Evolutionary conservation across 2,329 filamentous ascomycete species (phyloP).

Genomic region (Dothiorella sarmentorum): DNA sequence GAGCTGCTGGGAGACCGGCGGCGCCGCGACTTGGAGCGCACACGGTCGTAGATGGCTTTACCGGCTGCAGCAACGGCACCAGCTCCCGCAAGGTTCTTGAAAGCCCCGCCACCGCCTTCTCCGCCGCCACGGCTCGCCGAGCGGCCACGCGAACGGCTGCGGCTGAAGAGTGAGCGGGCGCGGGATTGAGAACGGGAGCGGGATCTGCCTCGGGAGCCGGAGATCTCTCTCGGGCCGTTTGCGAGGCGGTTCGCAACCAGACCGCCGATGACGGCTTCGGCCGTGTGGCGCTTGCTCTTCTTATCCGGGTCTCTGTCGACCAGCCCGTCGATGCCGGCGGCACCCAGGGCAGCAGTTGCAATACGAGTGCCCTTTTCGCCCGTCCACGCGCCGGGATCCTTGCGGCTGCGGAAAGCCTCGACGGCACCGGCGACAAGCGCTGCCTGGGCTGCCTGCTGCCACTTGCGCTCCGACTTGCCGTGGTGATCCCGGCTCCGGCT

Average conservation of each 20-base stretch:
- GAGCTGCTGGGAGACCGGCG: slow-evolving; percentile 44
- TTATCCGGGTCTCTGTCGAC: slow-evolving; percentile 66
- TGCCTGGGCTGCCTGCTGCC: slow-evolving; percentile 80
- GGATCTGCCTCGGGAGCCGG: slow-evolving; percentile 52
- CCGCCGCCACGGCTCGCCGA: slow-evolving; percentile 49
- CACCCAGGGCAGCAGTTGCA: slow-evolving; percentile 79
- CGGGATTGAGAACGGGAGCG: slow-evolving; percentile 61
- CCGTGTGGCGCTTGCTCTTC: slow-evolving; percentile 73
- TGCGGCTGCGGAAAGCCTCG: slow-evolving; percentile 86
- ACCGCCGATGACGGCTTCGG: slow-evolving; percentile 85
- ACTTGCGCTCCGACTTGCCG: slow-evolving; percentile 61
- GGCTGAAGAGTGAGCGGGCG: slow-evolving; percentile 46
- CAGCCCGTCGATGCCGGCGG: slow-evolving; percentile 79
- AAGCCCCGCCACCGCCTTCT: slow-evolving; percentile 39
- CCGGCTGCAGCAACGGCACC: slow-evolving; percentile 50
- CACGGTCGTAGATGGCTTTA: slow-evolving; percentile 53
- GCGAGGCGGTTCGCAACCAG: slow-evolving; percentile 80
- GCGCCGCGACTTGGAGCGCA: slow-evolving; percentile 51
- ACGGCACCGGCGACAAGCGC: slow-evolving; percentile 86
- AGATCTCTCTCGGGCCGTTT: slow-evolving; percentile 71
- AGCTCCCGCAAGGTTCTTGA: slow-evolving; percentile 48
- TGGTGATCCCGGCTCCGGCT: slow-evolving; percentile 48
- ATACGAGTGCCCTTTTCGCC: slow-evolving; percentile 90
- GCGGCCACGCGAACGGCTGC: slow-evolving; percentile 50
- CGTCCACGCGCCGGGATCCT: slow-evolving; percentile 83